Evolutionary conservation across 1,284 basidiomycete genomes (phyloP).

Genomic region (Cystobasidium slooffiae): DNA sequence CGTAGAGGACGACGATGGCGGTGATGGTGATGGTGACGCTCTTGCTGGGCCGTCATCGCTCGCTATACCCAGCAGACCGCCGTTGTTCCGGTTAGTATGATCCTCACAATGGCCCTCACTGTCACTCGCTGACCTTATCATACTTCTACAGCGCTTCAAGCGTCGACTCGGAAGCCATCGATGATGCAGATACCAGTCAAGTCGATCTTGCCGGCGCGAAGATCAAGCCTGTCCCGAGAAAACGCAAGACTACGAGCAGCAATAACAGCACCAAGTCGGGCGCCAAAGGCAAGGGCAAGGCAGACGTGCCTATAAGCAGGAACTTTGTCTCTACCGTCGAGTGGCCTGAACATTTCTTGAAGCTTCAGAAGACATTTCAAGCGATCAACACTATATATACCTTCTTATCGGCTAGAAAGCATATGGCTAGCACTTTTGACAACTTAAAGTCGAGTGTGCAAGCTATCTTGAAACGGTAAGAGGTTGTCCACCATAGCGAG

Average conservation of each 20-base stretch:
- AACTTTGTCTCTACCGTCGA: constrained; percentile 46
- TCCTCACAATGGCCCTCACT: neutral
- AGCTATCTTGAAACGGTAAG: constrained; percentile 70
- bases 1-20: too few species aligned
- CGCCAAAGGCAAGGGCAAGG: constrained; percentile 44
- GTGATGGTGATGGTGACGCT: neutral
- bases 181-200: constrained; percentile 17
- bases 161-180: constrained; percentile 40
- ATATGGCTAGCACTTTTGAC: constrained; percentile 78
- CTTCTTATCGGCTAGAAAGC: constrained; percentile 80
- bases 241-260: constrained; percentile 34
- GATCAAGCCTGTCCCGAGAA: constrained; percentile 33
- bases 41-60: neutral
- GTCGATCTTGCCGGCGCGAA: constrained; percentile 21
- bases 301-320: constrained; percentile 37
- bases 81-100: constrained; percentile 4
- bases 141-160: constrained; percentile 31
- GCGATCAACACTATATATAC: constrained; percentile 88
- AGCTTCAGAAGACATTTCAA: constrained; percentile 58
- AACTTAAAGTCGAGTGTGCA: constrained; percentile 78
- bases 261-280: neutral
- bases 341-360: constrained; percentile 58
- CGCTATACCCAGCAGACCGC: constrained; percentile 2
- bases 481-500: constrained; percentile 45
- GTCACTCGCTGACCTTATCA: too few species aligned